These are phyloP conservation scores for Candida smagusa DNA, from an alignment of 1,139 yeast species.

Conservation along the genomic window DNA sequence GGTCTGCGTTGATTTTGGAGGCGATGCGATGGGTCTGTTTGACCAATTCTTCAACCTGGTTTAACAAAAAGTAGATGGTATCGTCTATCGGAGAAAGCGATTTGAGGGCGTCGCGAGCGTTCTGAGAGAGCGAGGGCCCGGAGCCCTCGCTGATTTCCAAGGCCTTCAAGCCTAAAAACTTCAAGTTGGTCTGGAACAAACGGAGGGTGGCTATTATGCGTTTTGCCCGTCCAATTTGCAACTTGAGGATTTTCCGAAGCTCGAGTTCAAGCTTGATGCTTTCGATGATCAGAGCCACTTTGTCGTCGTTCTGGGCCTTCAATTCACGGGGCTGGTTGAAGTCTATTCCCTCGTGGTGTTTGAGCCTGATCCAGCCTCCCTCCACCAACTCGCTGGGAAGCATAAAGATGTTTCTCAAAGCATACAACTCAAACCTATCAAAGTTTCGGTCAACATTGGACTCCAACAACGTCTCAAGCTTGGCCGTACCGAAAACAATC, in stretches of 20 bases:
- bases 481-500: slow-evolving; percentile 73
- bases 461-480: slow-evolving; percentile 74
- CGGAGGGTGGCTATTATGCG: slow-evolving; percentile 31
- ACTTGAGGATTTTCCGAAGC: slow-evolving; percentile 39
- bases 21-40: slow-evolving; percentile 35
- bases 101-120: slow-evolving; percentile 29
- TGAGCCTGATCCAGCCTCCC: slow-evolving; percentile 63
- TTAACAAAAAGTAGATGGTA: slow-evolving; percentile 44
- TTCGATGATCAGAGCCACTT: slow-evolving; percentile 33
- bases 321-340: slow-evolving; percentile 17
- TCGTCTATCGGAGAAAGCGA: slow-evolving; percentile 54
- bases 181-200: slow-evolving; percentile 29
- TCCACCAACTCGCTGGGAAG: slow-evolving; percentile 68
- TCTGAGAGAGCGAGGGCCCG: slow-evolving; percentile 14
- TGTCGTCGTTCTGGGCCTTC: slow-evolving; percentile 26
- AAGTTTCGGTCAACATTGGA: slow-evolving; percentile 78
- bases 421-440: slow-evolving; percentile 83
- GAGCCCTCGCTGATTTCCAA: slow-evolving; percentile 1
- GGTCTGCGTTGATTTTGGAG: slow-evolving; percentile 22
- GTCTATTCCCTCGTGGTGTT: slow-evolving; percentile 62
- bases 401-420: slow-evolving; percentile 70
- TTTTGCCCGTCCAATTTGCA: slow-evolving; percentile 38
- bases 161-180: slow-evolving; percentile 22
- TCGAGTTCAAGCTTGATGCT: slow-evolving; percentile 46
- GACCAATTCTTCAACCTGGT: slow-evolving; percentile 39